Evolutionary conservation across 306 rosid species (phyloP), one percentile per base, ranked within the genome.

Genomic region (Sechiopsis laciniata): DNA sequence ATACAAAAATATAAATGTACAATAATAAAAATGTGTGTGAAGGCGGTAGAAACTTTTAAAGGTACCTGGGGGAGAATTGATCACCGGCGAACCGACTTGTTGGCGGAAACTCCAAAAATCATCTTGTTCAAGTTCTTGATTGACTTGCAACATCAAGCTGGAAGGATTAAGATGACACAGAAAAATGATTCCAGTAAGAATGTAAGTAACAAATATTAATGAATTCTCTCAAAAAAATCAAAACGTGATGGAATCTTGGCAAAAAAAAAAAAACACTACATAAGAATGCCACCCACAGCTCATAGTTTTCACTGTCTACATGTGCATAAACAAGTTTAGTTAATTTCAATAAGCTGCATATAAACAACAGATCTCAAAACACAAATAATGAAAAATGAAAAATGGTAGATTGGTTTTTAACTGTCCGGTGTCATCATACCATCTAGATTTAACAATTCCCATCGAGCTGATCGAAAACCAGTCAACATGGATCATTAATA

Each of bases 111-210:
- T 84, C 11, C 86, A 82, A n/a, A 73, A 79, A 67, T 92, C 96
- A 74, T 92, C 96, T 80, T 81, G 97, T 45, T 90, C 98, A 82
- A 87, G 86, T 83, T 92, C 96, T 76, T 85, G 96, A 84, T 78
- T 88, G 60, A 90, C 69, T 83, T 88, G 98, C 82, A 88, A 95
- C 93, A 90, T 85, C 78, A 87, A 90, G 85, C 98, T 90, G 78
- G 69, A 67, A 19, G 74, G 67, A 77, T 55, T 56, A 17, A 64
- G 59, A 8, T 11, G 69, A 32, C 55, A 13, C 56, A 17, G 16
- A 55, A 71, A 14, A 71, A 51, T 9, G 12, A 67, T 6, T 67
- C 13, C 37, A 46, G 22, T 50, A 69, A 51, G 74, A 70, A 26
- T 16, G 3, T 37, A 19, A 26, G 22, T 4, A 40, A 21, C 46